These are phyloP conservation scores for Thielaviopsis musarum DNA, from an alignment of 2,329 filamentous ascomycete genomes.

Conservation along the genomic window DNA sequence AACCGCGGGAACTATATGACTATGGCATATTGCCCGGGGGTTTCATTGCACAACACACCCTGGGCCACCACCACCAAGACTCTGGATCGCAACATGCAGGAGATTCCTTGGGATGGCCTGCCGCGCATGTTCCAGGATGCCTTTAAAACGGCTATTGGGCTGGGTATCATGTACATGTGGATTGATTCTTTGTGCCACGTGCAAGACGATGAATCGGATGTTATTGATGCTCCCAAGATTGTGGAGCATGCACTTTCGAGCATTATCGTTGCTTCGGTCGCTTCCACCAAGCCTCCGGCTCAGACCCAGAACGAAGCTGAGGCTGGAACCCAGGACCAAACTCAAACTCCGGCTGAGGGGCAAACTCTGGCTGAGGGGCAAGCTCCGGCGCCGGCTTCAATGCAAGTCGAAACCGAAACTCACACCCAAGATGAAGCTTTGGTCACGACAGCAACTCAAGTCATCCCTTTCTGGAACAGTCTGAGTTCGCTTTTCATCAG, in stretches of 20 bases:
- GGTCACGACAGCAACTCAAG: too few relatives aligned
- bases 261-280: neutral
- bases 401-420: too few relatives aligned
- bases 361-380: neutral
- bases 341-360: neutral
- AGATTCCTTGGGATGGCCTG: constrained; percentile 1
- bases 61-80: neutral
- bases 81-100: constrained; percentile 1
- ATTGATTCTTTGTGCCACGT: constrained; percentile 1
- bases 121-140: constrained; percentile 1
- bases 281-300: neutral
- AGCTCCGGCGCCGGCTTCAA: too few relatives aligned
- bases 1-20: constrained; percentile 6
- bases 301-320: neutral
- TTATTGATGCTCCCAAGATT: neutral
- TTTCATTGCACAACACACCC: neutral
- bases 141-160: neutral
- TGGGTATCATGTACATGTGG: constrained; percentile 7
- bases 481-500: neutral
- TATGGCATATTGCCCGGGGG: constrained; percentile 2
- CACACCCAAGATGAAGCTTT: too few relatives aligned
- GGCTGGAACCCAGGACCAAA: neutral
- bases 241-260: neutral
- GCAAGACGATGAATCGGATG: neutral
- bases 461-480: neutral